Base-by-base conservation (phyloP, 495 filamentous ascomycete species). In the Annulohypoxylon stygium region DNA sequence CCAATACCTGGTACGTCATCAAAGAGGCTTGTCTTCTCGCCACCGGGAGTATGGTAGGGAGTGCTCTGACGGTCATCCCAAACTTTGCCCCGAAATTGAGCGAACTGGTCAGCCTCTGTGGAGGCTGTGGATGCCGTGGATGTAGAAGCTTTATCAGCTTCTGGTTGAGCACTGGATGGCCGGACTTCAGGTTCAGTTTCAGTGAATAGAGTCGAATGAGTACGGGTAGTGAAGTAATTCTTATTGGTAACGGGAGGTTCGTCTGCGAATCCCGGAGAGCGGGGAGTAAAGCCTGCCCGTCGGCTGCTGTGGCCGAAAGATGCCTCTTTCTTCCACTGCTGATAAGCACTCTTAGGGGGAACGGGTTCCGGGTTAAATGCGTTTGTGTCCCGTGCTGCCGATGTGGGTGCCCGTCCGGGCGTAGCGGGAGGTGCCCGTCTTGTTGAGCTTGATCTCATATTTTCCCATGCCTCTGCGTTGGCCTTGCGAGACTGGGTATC, bases 41-140 rank as follows among this genome's bases (percentile, higher is more conserved):
- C 92, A 58, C 89, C 87, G 33, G 87, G 80, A 2, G 85, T 87
- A 39, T 89, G 86, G 76, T 97, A 96, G 0, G 90, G 88, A 7
- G 90, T 92, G 63, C 92, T 89, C 25, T 86, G 80, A 9, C 92
- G 86, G 18, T 78, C 81, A 63, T 88, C 86, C 72, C 78, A 67
- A 50, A 79, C 79, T 9, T 76, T 72, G n/a, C 85, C 81, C 51
- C 76, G 77, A 50, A 84, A 85, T 57, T 85, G 80, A 39, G 78
- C 80, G 48, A 86, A 66, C 1, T 86, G 85, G 70, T 88, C 84
- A 34, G 74, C 47, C 18, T 68, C 55, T 9, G 34, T 63, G 10
- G 80, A 74, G 8, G 53, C 16, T 8, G 71, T 58, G 25, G 61
- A 9, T 63, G 58, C 11, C 2, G 41, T 65, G 10, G 80, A 74